These are phyloP conservation scores for Steccherinum ochraceum DNA, from an alignment of 768 basidiomycete genomes.

Conservation along the genomic window DNA sequence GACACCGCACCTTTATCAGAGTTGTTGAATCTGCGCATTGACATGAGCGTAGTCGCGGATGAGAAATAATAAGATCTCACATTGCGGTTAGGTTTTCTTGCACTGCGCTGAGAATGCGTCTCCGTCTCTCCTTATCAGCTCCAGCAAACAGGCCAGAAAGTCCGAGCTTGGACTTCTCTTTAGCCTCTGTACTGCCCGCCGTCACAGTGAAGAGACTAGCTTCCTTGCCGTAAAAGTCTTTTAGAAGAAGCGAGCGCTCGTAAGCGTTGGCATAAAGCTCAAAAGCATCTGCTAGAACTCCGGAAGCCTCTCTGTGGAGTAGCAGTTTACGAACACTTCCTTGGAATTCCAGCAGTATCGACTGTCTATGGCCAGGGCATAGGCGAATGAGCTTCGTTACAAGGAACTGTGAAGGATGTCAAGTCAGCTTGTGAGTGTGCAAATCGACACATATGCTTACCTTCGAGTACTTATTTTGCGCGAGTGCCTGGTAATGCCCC, in stretches of 20 bases:
- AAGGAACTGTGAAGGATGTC: conserved; percentile 48
- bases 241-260: conserved; percentile 72
- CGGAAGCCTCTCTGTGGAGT: conserved; percentile 78
- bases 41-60: background rate
- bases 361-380: conserved; percentile 66
- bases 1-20: conserved; percentile 85
- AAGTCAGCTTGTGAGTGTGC: conserved; percentile 3
- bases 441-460: conserved; percentile 36
- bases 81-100: conserved; percentile 72
- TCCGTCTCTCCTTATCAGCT: conserved; percentile 55
- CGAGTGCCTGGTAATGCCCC: conserved; percentile 70
- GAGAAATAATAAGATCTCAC: conserved; percentile 37
- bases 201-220: conserved; percentile 58
- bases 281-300: conserved; percentile 81
- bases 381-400: conserved; percentile 73
- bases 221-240: conserved; percentile 91
- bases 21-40: conserved; percentile 71
- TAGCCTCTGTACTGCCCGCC: conserved; percentile 52
- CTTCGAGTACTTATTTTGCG: conserved; percentile 89
- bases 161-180: conserved; percentile 59
- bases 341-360: conserved; percentile 77
- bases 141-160: conserved; percentile 63
- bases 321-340: conserved; percentile 70
- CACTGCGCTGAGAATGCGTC: conserved; percentile 58
- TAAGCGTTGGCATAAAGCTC: conserved; percentile 84